These are phyloP conservation scores for Ambrosia artemisiifolia DNA, from an alignment of 129 eudicot genomes.

Conservation along the genomic window DNA sequence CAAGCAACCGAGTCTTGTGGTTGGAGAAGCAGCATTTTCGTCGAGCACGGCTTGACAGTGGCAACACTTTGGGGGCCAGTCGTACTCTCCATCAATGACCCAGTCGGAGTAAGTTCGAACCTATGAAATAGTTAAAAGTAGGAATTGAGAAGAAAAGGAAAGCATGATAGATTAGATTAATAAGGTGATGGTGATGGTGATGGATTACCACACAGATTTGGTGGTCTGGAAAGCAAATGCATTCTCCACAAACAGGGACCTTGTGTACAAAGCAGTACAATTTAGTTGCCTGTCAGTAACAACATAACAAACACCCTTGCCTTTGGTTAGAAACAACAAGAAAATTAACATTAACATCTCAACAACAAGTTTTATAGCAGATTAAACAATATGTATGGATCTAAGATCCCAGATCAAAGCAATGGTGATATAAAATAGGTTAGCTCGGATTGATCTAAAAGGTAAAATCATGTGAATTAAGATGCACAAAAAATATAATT, in stretches of 20 bases:
- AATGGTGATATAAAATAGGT: slow-evolving; percentile 4
- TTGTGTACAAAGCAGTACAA: slow-evolving; percentile 98
- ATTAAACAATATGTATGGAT: slow-evolving; percentile 3
- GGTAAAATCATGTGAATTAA: background rate
- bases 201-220: slow-evolving; percentile 74
- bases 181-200: background rate
- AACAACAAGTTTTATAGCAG: too few species aligned
- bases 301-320: too few species aligned
- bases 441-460: slow-evolving; percentile 25
- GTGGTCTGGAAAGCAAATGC: slow-evolving; percentile 96
- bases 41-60: slow-evolving; percentile 55
- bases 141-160: too few species aligned
- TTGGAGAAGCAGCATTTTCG: slow-evolving; percentile 58
- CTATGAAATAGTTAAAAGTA: slow-evolving; percentile 32
- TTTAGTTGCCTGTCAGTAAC: slow-evolving; percentile 61
- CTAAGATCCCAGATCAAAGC: slow-evolving; percentile 21
- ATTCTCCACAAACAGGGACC: slow-evolving; percentile 97
- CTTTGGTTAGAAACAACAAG: background rate
- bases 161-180: background rate
- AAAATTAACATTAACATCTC: background rate
- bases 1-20: slow-evolving; percentile 93
- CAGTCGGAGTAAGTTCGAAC: slow-evolving; percentile 94
- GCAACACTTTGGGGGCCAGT: slow-evolving; percentile 95
- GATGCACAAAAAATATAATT: background rate
- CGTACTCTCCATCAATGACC: slow-evolving; percentile 98